Conservation (phyloP, 2,329 filamentous ascomycete genomes). For the Harringtonia lauricola region DNA sequence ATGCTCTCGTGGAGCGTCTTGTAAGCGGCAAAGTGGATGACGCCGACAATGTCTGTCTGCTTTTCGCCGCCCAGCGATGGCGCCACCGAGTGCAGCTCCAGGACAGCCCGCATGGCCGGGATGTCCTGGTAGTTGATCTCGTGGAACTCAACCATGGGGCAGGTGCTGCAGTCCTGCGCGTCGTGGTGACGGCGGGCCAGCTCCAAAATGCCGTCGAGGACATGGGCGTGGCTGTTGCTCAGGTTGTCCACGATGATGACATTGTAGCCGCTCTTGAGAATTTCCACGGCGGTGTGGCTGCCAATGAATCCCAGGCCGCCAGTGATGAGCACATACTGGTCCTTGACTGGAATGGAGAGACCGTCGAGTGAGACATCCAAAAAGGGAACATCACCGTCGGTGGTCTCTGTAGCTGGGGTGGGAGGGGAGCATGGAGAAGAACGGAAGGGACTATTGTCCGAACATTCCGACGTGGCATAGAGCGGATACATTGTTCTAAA, state of each 20-base stretch:
- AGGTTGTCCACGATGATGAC: conserved; percentile 35
- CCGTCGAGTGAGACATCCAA: conserved; percentile 1
- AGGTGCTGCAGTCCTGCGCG: conserved; percentile 12
- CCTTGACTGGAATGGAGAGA: neutral
- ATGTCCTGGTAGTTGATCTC: conserved; percentile 26
- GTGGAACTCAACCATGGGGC: conserved; percentile 23
- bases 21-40: conserved; percentile 61
- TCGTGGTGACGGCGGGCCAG: conserved; percentile 18
- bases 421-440: neutral
- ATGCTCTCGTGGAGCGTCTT: conserved; percentile 58
- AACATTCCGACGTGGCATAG: conserved; percentile 2
- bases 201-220: conserved; percentile 17
- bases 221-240: conserved; percentile 29
- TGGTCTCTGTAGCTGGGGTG: neutral
- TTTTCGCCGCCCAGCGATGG: conserved; percentile 1
- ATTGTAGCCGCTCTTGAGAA: conserved; percentile 4
- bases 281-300: conserved; percentile 4
- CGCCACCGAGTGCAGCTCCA: conserved; percentile 20
- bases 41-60: conserved; percentile 42
- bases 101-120: conserved; percentile 22
- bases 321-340: conserved; percentile 2
- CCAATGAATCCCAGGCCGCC: conserved; percentile 5
- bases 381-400: neutral
- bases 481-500: neutral
- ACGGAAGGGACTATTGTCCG: neutral